A percentile compares a stretch with the other conserved stretches of the same genome.
These are phyloP conservation scores for Cystobasidium slooffiae DNA, from an alignment of 1,284 basidiomycete species.

Conservation along the genomic window DNA sequence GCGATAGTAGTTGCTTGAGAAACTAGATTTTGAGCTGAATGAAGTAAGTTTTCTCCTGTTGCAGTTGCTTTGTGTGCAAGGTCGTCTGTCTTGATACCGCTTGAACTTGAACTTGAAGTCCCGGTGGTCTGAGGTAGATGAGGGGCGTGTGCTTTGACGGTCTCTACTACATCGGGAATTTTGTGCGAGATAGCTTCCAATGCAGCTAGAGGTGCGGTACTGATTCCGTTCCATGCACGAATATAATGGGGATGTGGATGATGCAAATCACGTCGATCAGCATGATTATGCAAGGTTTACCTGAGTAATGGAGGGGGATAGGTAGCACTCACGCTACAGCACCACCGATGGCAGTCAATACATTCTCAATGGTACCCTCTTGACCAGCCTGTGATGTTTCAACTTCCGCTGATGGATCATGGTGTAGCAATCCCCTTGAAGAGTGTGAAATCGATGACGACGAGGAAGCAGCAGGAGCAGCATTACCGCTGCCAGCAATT, in stretches of 20 bases:
- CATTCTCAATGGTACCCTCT: constrained; percentile 15
- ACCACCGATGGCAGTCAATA: constrained; percentile 31
- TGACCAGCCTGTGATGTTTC: neutral
- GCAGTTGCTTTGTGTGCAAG: neutral
- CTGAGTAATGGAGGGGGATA: neutral
- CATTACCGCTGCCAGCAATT: neutral
- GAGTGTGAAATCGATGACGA: neutral
- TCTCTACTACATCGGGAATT: constrained; percentile 12
- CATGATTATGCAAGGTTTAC: neutral
- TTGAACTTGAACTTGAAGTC: neutral
- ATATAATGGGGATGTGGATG: neutral
- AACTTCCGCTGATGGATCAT: neutral
- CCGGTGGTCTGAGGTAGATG: neutral
- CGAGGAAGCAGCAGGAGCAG: neutral
- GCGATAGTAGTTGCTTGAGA: constrained; percentile 11
- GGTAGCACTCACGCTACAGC: constrained; percentile 17
- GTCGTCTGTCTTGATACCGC: neutral
- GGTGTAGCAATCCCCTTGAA: neutral
- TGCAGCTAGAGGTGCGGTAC: constrained; percentile 33
- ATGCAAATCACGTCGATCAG: neutral
- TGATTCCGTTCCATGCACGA: neutral
- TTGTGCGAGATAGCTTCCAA: constrained; percentile 25
- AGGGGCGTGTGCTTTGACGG: constrained; percentile 12
- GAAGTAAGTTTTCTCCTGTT: neutral
- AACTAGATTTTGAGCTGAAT: neutral